Evolutionary conservation across 345 rosid genomes (phyloP).

Genomic region (Lumnitzera littorea): DNA sequence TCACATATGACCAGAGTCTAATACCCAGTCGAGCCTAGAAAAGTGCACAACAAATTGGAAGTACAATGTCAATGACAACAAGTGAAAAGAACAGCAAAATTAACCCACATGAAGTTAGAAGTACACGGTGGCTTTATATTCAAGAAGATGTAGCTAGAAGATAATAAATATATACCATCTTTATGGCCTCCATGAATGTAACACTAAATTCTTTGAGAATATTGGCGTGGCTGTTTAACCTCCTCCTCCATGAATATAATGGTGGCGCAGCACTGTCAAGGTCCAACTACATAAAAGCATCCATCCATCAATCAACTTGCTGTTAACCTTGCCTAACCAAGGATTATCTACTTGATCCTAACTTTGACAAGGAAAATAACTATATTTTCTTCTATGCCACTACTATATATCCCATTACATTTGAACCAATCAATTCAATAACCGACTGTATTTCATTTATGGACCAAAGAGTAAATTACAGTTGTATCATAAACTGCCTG

Average conservation of each 20-base stretch:
- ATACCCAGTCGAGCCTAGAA: conserved; percentile 75
- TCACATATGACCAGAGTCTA: conserved; percentile 87
- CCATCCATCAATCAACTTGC: neutral
- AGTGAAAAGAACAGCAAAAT: neutral
- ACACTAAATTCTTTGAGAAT: conserved; percentile 84
- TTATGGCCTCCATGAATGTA: conserved; percentile 83
- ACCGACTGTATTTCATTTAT: too few species aligned
- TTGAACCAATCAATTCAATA: too few species aligned
- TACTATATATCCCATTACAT: too few species aligned
- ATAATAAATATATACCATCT: conserved; percentile 51
- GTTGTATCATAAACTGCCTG: too few species aligned
- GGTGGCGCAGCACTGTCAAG: conserved; percentile 95
- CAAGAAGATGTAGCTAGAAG: neutral
- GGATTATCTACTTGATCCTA: too few species aligned
- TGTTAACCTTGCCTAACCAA: neutral
- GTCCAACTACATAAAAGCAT: conserved; percentile 47
- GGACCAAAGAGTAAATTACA: too few species aligned
- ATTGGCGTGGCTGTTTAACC: conserved; percentile 89
- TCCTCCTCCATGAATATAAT: conserved; percentile 94
- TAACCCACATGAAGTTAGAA: neutral
- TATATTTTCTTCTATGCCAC: too few species aligned
- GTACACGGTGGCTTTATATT: neutral
- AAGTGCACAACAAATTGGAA: neutral
- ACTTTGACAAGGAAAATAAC: too few species aligned
- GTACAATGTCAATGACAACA: neutral